Percentiles rank a stretch among this genome's conserved stretches.
phyloP scores from a whole-genome alignment of 2,329 filamentous ascomycete species.

The Neopestalotiopsis rosae region DNA sequence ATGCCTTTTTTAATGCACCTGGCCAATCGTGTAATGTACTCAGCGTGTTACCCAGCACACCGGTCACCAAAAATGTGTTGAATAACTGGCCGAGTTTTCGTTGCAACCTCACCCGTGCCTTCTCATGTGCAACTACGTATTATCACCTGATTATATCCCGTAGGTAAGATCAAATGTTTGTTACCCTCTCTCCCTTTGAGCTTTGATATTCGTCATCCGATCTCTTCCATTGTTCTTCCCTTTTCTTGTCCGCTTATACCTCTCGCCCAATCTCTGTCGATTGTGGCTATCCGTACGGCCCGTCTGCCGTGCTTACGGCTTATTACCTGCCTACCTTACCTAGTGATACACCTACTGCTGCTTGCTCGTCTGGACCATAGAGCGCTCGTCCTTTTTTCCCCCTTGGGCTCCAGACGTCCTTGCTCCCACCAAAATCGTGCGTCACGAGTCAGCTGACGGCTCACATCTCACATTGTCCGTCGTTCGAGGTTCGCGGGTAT shows the following conservation, averaged over 20 bases:
- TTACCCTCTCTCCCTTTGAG: not conserved
- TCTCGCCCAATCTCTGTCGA: not conserved
- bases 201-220: not conserved
- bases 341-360: not conserved
- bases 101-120: not conserved
- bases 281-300: constrained; percentile 7
- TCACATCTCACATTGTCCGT: constrained; percentile 9
- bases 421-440: not conserved
- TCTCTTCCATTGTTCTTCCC: not conserved
- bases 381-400: not conserved
- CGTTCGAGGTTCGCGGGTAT: constrained; percentile 3
- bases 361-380: not conserved
- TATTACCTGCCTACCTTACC: not conserved
- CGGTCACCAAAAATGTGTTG: not conserved
- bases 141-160: not conserved
- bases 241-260: not conserved
- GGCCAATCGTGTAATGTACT: not conserved
- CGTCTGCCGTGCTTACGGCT: constrained; percentile 10
- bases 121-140: not conserved
- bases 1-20: not conserved
- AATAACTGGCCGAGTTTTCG: not conserved
- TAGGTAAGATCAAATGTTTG: not conserved
- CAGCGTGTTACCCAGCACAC: not conserved
- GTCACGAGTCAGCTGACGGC: constrained; percentile 4
- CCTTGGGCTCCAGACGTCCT: too few species aligned